phyloP scores from a whole-genome alignment of 164 flowering plant genomes.

The Saururus chinensis region DNA sequence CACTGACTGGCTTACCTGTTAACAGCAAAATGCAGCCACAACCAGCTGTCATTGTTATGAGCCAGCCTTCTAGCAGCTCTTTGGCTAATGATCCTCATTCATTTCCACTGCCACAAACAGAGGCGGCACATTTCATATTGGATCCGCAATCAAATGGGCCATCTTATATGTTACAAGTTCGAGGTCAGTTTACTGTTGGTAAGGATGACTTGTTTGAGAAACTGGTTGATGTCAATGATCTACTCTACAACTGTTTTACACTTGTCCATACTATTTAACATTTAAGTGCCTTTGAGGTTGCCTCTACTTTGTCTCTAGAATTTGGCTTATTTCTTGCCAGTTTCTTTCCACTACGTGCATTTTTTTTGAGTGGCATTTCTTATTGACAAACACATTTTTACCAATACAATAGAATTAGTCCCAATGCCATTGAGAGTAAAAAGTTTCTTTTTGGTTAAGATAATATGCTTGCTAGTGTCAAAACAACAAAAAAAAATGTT shows the following conservation, averaged over 20 bases:
- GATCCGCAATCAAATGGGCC: constrained; percentile 46
- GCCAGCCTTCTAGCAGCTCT: constrained; percentile 23
- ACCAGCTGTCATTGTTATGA: constrained; percentile 19
- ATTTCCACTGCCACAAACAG: constrained; percentile 29
- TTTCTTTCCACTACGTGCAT: too few relatives aligned
- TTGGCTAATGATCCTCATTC: constrained; percentile 29
- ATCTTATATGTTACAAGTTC: constrained; percentile 26
- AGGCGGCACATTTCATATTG: constrained; percentile 29
- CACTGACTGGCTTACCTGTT: constrained; percentile 26
- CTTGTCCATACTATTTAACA: not conserved
- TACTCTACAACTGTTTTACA: too few relatives aligned
- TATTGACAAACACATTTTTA: too few relatives aligned
- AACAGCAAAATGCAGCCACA: constrained; percentile 27
- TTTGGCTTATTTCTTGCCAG: not conserved
- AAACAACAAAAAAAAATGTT: too few relatives aligned
- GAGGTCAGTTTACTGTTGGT: constrained; percentile 22
- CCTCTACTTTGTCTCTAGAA: not conserved
- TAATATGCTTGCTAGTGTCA: too few relatives aligned
- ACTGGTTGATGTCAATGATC: too few relatives aligned
- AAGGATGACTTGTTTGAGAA: too few relatives aligned
- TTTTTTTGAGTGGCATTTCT: too few relatives aligned
- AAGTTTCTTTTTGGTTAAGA: too few relatives aligned
- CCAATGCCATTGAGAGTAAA: too few relatives aligned
- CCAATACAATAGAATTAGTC: too few relatives aligned
- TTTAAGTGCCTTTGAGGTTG: not conserved